Percentiles rank a stretch among this genome's conserved stretches.
phyloP scores from a whole-genome alignment of 2,329 filamentous ascomycete species.

The Clonostachys byssicola region DNA sequence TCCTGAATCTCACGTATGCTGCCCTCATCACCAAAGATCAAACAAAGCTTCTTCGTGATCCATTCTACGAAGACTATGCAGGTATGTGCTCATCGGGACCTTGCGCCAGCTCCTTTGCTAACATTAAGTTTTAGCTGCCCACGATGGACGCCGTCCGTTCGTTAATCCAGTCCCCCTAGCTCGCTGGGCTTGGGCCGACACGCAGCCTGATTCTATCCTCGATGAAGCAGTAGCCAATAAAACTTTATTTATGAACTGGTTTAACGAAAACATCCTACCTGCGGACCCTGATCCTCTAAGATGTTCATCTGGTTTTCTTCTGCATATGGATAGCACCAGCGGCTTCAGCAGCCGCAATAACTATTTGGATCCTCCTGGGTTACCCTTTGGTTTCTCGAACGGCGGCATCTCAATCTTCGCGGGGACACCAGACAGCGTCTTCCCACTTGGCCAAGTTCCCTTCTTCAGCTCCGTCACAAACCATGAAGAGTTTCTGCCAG shows the following conservation, averaged over 20 bases:
- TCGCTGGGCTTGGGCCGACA: constrained; percentile 28
- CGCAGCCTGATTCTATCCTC: constrained; percentile 11
- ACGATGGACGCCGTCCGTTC: constrained; percentile 26
- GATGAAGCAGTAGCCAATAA: constrained; percentile 43
- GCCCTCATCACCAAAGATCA: constrained; percentile 30
- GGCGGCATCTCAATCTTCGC: constrained; percentile 24
- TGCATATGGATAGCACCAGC: constrained; percentile 33
- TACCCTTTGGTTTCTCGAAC: constrained; percentile 39
- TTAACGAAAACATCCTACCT: constrained; percentile 37
- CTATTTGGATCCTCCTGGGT: constrained; percentile 30
- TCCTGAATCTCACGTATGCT: constrained; percentile 26
- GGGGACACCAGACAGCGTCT: constrained; percentile 34
- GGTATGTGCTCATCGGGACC: not conserved
- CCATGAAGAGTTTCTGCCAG: constrained; percentile 46
- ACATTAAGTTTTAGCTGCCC: constrained; percentile 8
- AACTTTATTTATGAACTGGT: constrained; percentile 39
- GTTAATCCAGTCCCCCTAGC: constrained; percentile 25
- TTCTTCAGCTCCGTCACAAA: constrained; percentile 30
- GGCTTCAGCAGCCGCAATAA: constrained; percentile 14
- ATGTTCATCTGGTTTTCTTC: constrained; percentile 41
- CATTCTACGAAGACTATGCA: constrained; percentile 32
- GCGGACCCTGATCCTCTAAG: constrained; percentile 13
- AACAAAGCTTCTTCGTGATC: constrained; percentile 24
- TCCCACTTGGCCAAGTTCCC: constrained; percentile 33
- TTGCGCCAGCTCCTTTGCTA: too few species aligned